These are phyloP conservation scores for Mrakia frigida DNA, from an alignment of 768 basidiomycete species.

Conservation along the genomic window DNA sequence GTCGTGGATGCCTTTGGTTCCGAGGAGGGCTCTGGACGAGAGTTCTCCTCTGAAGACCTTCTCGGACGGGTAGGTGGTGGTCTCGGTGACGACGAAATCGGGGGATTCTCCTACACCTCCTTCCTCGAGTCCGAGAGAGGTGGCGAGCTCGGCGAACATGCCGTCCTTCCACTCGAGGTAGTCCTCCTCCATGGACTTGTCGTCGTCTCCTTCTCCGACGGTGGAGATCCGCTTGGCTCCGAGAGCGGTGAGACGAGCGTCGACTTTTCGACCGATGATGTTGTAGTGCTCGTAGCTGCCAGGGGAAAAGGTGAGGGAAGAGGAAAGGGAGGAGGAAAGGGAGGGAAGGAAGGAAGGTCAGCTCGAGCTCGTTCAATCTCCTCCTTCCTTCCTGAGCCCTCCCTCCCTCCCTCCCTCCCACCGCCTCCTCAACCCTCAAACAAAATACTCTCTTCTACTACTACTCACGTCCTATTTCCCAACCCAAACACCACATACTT, in stretches of 20 bases:
- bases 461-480: slow-evolving; percentile 50
- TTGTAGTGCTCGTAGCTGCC: slow-evolving; percentile 94
- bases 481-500: slow-evolving; percentile 94
- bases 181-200: slow-evolving; percentile 99
- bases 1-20: slow-evolving; percentile 92
- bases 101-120: slow-evolving; percentile 91
- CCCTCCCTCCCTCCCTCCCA: neutral
- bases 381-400: neutral
- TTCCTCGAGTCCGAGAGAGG: slow-evolving; percentile 80
- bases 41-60: slow-evolving; percentile 97
- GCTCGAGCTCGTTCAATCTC: neutral
- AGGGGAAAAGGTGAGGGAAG: too few species aligned
- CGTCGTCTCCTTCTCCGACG: slow-evolving; percentile 94
- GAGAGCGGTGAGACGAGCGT: slow-evolving; percentile 65
- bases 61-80: slow-evolving; percentile 61
- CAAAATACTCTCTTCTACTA: neutral
- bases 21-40: slow-evolving; percentile 86
- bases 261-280: slow-evolving; percentile 73
- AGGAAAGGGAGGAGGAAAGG: neutral
- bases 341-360: neutral
- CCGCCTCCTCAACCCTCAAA: neutral
- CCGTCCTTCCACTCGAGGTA: slow-evolving; percentile 98
- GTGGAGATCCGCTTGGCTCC: slow-evolving; percentile 81
- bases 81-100: slow-evolving; percentile 86
- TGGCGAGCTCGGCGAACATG: slow-evolving; percentile 90